A percentile compares a stretch with the other conserved stretches of the same genome.
phyloP scores from a whole-genome alignment of 2,329 filamentous ascomycete genomes.

The Ophiostoma tasmaniense region DNA sequence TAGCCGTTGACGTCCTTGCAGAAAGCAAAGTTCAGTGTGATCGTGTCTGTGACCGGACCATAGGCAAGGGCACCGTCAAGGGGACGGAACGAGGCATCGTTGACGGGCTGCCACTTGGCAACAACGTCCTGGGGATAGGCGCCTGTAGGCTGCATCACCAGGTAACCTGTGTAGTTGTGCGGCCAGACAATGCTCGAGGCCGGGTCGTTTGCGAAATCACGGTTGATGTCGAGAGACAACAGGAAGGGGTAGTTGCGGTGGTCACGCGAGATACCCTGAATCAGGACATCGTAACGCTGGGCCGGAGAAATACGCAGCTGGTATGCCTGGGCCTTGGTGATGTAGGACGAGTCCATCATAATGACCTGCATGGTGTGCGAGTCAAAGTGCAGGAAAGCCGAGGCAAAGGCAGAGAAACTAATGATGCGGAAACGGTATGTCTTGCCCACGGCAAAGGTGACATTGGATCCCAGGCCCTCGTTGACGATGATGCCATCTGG shows the following conservation, averaged over 20 bases:
- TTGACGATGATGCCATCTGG: constrained; percentile 36
- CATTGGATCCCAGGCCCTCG: constrained; percentile 32
- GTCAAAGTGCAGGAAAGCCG: constrained; percentile 37
- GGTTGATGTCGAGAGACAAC: constrained; percentile 36
- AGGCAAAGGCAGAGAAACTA: constrained; percentile 37
- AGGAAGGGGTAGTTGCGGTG: constrained; percentile 37
- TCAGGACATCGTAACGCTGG: constrained; percentile 39
- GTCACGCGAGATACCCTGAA: constrained; percentile 28
- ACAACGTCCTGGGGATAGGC: constrained; percentile 28
- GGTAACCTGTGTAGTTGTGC: constrained; percentile 37
- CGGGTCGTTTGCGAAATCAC: constrained; percentile 31
- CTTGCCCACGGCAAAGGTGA: constrained; percentile 34
- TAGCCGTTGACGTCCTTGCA: constrained; percentile 53
- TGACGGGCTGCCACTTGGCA: constrained; percentile 41
- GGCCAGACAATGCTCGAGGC: constrained; percentile 24
- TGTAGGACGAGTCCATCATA: constrained; percentile 36
- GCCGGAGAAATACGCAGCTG: constrained; percentile 36
- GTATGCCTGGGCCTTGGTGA: constrained; percentile 29
- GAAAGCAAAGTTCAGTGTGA: constrained; percentile 50
- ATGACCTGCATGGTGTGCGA: constrained; percentile 39
- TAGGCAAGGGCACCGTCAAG: constrained; percentile 31
- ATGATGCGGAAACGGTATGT: constrained; percentile 41
- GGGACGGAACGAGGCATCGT: constrained; percentile 54
- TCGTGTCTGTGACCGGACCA: constrained; percentile 42
- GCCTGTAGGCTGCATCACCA: constrained; percentile 31